A percentile compares a stretch with the other conserved stretches of the same genome.
These are phyloP conservation scores for Eucalyptus pauciflora DNA, from an alignment of 345 rosid species.

Conservation along the genomic window DNA sequence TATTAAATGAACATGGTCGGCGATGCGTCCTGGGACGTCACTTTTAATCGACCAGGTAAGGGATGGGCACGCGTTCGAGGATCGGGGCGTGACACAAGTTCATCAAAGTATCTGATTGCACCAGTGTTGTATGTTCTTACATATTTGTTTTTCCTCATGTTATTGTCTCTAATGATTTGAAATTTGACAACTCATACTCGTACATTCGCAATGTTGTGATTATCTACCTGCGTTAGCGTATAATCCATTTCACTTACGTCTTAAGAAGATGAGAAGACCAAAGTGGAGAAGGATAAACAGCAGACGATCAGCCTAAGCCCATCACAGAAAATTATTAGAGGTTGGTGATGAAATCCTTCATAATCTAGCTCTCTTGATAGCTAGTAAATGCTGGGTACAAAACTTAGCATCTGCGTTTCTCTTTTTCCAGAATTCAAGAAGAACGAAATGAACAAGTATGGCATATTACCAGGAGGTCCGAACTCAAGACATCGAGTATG, in stretches of 20 bases:
- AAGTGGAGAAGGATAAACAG: no score
- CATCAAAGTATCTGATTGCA: constrained; percentile 13
- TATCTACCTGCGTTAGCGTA: neutral
- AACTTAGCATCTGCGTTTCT: neutral
- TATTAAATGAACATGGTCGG: no score
- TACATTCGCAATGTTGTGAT: neutral
- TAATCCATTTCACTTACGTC: neutral
- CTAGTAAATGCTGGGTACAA: neutral
- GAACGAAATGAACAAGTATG: constrained; percentile 48
- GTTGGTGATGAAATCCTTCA: no score
- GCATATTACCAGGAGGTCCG: constrained; percentile 9
- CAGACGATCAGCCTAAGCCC: no score
- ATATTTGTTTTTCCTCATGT: no score
- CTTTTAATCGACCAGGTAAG: no score
- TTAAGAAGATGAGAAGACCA: constrained; percentile 4
- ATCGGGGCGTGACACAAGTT: no score
- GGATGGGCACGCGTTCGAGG: no score
- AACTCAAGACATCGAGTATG: constrained; percentile 10
- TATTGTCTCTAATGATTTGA: neutral
- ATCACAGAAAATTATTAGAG: no score
- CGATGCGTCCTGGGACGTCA: no score
- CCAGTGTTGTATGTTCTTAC: constrained; percentile 9
- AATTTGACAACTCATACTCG: neutral
- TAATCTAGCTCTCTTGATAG: no score
- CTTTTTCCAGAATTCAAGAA: constrained; percentile 42